These are phyloP conservation scores for Scutellaria minor DNA, from an alignment of 257 asterid genomes.

Conservation along the genomic window DNA sequence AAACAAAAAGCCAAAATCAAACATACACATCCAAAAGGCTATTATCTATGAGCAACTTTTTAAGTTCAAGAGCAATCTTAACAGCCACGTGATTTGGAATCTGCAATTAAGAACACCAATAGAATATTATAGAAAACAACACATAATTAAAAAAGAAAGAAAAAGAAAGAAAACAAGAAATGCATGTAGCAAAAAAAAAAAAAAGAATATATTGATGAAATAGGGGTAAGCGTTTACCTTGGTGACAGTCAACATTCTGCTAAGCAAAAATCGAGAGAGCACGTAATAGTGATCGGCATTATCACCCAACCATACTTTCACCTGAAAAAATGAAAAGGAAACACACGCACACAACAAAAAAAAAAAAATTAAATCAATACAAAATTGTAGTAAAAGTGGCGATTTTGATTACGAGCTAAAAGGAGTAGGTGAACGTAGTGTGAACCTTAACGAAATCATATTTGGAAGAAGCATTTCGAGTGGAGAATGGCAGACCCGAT, in stretches of 20 bases:
- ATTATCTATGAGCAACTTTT: constrained; percentile 93
- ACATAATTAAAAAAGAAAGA: background rate
- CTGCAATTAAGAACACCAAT: constrained; percentile 51
- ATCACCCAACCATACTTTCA: constrained; percentile 98
- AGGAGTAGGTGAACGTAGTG: constrained; percentile 4
- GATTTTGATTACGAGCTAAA: constrained; percentile 4
- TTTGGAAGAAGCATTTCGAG: constrained; percentile 91
- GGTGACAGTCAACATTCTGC: constrained; percentile 98
- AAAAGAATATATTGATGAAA: background rate
- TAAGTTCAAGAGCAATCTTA: constrained; percentile 94
- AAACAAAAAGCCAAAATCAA: constrained; percentile 24
- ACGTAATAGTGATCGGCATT: constrained; percentile 99
- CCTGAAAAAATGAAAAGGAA: constrained; percentile 47
- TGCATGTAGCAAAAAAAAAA: background rate
- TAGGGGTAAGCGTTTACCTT: constrained; percentile 48
- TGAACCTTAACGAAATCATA: constrained; percentile 96
- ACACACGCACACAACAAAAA: background rate
- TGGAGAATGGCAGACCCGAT: constrained; percentile 59
- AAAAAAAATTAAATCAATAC: background rate
- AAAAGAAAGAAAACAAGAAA: background rate
- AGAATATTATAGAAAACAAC: background rate
- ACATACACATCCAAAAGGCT: constrained; percentile 98
- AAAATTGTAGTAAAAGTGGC: background rate
- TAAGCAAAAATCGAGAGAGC: constrained; percentile 91
- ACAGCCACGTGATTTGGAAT: constrained; percentile 98